Evolutionary conservation across 345 rosid genomes (phyloP).

Genomic region (Ailanthus altissimus): DNA sequence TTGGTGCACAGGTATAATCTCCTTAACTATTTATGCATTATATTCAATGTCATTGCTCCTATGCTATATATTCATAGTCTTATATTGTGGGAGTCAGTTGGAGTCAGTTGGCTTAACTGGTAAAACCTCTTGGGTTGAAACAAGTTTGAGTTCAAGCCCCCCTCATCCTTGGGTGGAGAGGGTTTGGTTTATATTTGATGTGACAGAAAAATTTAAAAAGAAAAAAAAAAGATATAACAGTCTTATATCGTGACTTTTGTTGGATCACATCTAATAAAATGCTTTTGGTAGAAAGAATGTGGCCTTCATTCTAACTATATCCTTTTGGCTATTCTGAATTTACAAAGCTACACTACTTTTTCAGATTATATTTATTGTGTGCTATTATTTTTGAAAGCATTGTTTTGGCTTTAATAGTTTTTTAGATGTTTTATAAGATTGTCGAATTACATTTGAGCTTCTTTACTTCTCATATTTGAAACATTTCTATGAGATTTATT

Average conservation of each 20-base stretch:
- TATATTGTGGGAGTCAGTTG: background rate
- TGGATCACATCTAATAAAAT: background rate
- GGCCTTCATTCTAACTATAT: background rate
- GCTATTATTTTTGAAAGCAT: background rate
- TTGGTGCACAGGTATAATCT: constrained; percentile 77
- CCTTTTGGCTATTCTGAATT: background rate
- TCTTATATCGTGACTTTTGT: background rate
- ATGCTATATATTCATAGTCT: background rate
- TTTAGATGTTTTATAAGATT: background rate
- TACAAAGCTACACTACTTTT: background rate
- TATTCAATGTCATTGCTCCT: background rate
- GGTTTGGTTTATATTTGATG: too few relatives aligned
- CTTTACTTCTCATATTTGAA: background rate
- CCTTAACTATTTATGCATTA: background rate
- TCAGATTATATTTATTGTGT: background rate
- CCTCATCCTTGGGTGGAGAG: too few relatives aligned
- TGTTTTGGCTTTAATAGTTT: background rate
- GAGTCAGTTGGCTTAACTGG: too few relatives aligned
- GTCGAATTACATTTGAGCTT: background rate
- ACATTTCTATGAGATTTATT: background rate
- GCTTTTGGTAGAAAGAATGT: background rate
- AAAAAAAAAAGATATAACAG: background rate
- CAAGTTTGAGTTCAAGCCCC: too few relatives aligned
- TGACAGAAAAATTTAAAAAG: too few relatives aligned
- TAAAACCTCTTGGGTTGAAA: too few relatives aligned